Base-by-base conservation (phyloP, 2,329 filamentous ascomycete species). In the Cephalotrichum gorgonifer region DNA sequence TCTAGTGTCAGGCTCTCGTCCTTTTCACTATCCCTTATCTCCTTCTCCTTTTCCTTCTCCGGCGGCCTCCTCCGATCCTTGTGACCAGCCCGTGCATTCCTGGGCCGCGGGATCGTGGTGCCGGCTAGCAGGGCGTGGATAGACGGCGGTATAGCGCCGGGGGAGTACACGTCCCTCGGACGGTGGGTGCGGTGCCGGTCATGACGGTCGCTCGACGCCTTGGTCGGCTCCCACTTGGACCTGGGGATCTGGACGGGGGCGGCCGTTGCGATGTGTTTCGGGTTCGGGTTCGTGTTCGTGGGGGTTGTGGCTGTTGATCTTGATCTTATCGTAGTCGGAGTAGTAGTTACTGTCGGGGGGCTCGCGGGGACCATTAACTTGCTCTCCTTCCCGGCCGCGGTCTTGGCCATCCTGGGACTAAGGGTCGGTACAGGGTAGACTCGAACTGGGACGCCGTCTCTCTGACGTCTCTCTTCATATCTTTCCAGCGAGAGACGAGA, bases 81-180 rank as follows among this genome's bases (percentile, higher is more conserved):
- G 17, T 25, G 54, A 70, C 7, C 31, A n/a, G 28, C 44, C 11
- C 46, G 46, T 6, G 22, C 26, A n/a, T 27, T 39, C 31, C 30
- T 48, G 63, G 45, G 73, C 62, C 55, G 69, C 3, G 77, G 80
- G 45, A 84, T 84, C 53, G 71, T 74, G 27, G 80, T 84, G 48
- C 80, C 68, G 28, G 80, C 80, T 30, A 84, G 66, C 26, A 84
- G 65, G 12, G 78, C 77, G 6, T 78, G 78, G 26, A 83, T 72
- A 0, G 78, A 80, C 0, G 79, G 72, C 5, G 79, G 74, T 22
- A 83, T 68, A 15, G 70, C 65, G 50, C 79, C 75, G 6, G 76
- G 71, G 1, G 73, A 72, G 58, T 75, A 73, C 2, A 67, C 61
- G 48, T 74, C 69, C 51, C 63, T 65, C 3, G 43, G 46, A 8